phyloP scores from a whole-genome alignment of 2,329 filamentous ascomycete species.

The Chaetomiaceae sp. region DNA sequence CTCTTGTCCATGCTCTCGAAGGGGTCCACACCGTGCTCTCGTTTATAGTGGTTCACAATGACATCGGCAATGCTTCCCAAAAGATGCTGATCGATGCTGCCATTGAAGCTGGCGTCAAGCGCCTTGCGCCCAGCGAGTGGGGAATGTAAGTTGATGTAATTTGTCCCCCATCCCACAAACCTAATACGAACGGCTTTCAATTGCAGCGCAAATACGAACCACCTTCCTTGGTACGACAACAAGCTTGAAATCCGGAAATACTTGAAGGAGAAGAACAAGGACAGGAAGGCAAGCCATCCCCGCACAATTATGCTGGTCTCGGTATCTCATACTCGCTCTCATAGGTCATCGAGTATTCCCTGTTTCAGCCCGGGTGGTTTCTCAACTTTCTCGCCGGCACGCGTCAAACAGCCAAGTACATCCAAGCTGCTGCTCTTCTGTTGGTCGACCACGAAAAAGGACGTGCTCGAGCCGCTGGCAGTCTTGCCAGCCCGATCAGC shows the following conservation, averaged over 20 bases:
- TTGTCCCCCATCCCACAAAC: too few relatives aligned
- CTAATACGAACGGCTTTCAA: too few relatives aligned
- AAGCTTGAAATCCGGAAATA: conserved; percentile 40
- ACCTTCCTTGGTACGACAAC: conserved; percentile 31
- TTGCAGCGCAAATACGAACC: conserved; percentile 6
- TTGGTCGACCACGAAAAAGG: conserved; percentile 34
- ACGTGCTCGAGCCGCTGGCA: conserved; percentile 31
- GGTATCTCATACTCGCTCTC: too few relatives aligned
- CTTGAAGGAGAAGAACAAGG: conserved; percentile 39
- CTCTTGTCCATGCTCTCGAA: conserved; percentile 20
- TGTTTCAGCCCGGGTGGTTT: conserved; percentile 48
- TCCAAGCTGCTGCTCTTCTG: conserved; percentile 30
- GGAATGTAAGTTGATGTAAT: conserved; percentile 14
- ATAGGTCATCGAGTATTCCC: conserved; percentile 44
- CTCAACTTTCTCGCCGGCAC: conserved; percentile 46
- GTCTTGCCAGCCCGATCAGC: conserved; percentile 29
- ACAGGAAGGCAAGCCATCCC: conserved; percentile 32
- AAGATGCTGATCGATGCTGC: conserved; percentile 29
- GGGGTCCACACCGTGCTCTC: conserved; percentile 27
- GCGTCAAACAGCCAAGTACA: conserved; percentile 35
- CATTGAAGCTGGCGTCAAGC: conserved; percentile 23
- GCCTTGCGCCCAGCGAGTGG: conserved; percentile 30
- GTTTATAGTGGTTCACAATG: conserved; percentile 25
- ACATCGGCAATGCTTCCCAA: conserved; percentile 19
- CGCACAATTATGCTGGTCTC: too few relatives aligned